These are phyloP conservation scores for Beta macrorhiza DNA, from an alignment of 179 eudicot species.

Conservation along the genomic window DNA sequence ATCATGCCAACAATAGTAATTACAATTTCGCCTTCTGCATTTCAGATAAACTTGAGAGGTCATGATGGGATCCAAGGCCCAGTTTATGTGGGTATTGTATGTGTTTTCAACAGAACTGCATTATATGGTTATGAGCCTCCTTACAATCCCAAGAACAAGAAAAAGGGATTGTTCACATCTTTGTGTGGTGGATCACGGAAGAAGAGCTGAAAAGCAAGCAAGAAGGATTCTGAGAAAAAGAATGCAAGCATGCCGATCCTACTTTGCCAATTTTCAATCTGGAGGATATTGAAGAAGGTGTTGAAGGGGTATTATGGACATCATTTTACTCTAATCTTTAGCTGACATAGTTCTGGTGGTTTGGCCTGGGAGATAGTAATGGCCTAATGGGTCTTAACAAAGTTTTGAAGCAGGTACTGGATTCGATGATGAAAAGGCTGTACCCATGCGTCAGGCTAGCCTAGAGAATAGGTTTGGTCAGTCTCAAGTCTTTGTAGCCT, in stretches of 20 bases:
- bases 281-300: constrained; percentile 64
- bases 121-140: constrained; percentile 67
- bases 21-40: neutral
- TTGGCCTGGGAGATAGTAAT: neutral
- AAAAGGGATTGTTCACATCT: constrained; percentile 38
- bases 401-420: constrained; percentile 53
- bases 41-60: constrained; percentile 64
- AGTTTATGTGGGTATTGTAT: constrained; percentile 70
- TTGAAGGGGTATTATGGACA: constrained; percentile 55
- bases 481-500: constrained; percentile 69
- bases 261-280: constrained; percentile 56
- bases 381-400: too few species aligned
- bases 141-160: constrained; percentile 42
- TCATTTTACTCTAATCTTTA: neutral
- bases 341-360: neutral
- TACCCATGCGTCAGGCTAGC: constrained; percentile 65
- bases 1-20: neutral
- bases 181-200: constrained; percentile 50
- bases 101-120: constrained; percentile 68
- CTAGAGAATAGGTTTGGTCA: constrained; percentile 78
- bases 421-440: constrained; percentile 76
- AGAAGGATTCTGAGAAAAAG: constrained; percentile 49
- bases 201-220: constrained; percentile 33
- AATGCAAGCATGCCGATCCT: constrained; percentile 49
- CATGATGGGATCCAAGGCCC: constrained; percentile 72